Base-by-base conservation (phyloP, 2,329 filamentous ascomycete genomes). In the Phialophora chinensis region DNA sequence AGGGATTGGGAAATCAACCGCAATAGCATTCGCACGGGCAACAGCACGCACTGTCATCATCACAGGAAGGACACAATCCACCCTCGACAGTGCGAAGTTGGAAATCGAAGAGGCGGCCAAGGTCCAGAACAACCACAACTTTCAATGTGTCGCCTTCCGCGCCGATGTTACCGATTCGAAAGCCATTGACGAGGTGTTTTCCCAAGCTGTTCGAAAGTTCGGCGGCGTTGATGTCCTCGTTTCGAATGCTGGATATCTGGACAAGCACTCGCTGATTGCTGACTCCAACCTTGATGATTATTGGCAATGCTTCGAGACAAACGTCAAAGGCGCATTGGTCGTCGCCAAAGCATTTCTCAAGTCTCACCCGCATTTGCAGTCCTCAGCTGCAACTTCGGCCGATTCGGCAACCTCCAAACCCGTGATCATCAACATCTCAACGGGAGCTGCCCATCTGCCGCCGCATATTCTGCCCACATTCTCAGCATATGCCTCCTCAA, bases 1-100 rank as follows among this genome's bases (percentile, higher is more conserved):
- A 12, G 60, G 60, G 17, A 65, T 65, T 55, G 63, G 63, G 8
- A 61, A 61, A 49, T 57, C 63, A 38, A 60, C 57, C 12, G 63
- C 63, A 11, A 35, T 61, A 23, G 63, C 63, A 11, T 65, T 65
- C 35, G 63, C 57, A 3, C 7, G 49, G 25, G 57, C 57, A 27
- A 33, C 14, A 27, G 63, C 56, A 47, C 27, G 44, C 3, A 38
- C 31, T 4, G 57, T 65, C 7, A 29, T 65, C 20, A 65, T 65
- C 31, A 47, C 33, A 20, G 63, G 57, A 17, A 59, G 63, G 29
- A 59, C 55, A 4, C 29, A 38, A 33, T 58, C 44, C 33, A 27
- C 54, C 5, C 62, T 65, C 20, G 20, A 65, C 14, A 20, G 17
- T 10, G 62, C 57, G 25, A 65, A 65, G 33, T 11, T 23, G 6